These are phyloP conservation scores for Linnemannia elongata DNA, from an alignment of 192 early-diverging fungal genomes.

Conservation along the genomic window DNA sequence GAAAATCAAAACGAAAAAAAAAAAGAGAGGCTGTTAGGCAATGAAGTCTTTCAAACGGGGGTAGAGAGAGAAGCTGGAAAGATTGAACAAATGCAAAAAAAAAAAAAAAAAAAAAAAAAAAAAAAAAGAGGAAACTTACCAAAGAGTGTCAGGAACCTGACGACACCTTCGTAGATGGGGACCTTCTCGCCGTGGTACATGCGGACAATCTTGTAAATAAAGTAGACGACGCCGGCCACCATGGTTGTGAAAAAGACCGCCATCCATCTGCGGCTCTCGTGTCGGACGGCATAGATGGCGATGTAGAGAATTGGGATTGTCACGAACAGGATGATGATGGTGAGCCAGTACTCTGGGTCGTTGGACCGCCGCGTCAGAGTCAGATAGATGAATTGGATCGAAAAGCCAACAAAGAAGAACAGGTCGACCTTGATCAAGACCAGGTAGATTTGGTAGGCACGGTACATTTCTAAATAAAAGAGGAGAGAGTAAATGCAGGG, in stretches of 20 bases:
- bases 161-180: slow-evolving; percentile 62
- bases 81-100: background rate
- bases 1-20: background rate
- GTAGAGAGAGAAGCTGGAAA: background rate
- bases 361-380: slow-evolving; percentile 64
- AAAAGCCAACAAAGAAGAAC: slow-evolving; percentile 85
- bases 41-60: background rate
- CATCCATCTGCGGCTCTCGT: slow-evolving; percentile 76
- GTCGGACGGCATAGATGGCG: slow-evolving; percentile 77
- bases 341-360: slow-evolving; percentile 66
- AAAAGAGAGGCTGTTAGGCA: background rate
- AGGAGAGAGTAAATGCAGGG: background rate
- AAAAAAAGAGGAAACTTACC: slow-evolving; percentile 56
- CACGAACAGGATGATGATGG: slow-evolving; percentile 69
- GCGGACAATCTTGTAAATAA: slow-evolving; percentile 77
- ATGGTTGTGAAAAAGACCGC: slow-evolving; percentile 71
- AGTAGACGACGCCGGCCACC: slow-evolving; percentile 74
- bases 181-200: slow-evolving; percentile 61
- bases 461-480: slow-evolving; percentile 65
- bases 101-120: slow-evolving; percentile 1
- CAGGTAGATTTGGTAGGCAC: slow-evolving; percentile 83
- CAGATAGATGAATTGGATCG: slow-evolving; percentile 81
- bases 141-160: slow-evolving; percentile 79
- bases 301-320: slow-evolving; percentile 73
- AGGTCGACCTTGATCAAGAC: slow-evolving; percentile 86